A percentile compares a stretch with the other conserved stretches of the same genome.
Conservation (phyloP, 768 basidiomycete species). For the Termitomyces sp. region DNA sequence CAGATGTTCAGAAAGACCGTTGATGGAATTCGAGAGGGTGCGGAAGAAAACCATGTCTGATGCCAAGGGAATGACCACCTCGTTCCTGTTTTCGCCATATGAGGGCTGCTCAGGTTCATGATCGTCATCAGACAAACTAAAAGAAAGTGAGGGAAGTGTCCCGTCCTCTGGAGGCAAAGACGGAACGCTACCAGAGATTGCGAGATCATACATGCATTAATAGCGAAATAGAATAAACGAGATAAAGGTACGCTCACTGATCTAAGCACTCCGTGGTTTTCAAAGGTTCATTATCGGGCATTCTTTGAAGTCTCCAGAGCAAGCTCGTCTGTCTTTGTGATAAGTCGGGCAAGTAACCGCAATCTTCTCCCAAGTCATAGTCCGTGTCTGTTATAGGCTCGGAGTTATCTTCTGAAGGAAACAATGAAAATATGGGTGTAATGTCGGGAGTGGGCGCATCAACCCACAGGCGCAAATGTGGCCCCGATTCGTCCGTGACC, state of each 20-base stretch:
- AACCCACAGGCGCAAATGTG: conserved; percentile 51
- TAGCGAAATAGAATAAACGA: background rate
- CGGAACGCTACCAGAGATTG: background rate
- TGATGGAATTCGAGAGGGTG: conserved; percentile 56
- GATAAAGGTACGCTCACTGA: conserved; percentile 2
- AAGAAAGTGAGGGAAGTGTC: background rate
- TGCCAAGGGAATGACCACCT: conserved; percentile 74
- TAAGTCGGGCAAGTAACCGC: background rate
- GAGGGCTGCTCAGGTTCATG: background rate
- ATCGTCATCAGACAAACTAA: background rate
- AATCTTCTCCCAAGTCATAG: conserved; percentile 10
- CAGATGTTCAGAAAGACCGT: conserved; percentile 48
- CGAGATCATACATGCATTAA: background rate
- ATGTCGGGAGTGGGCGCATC: conserved; percentile 13
- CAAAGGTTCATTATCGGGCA: background rate
- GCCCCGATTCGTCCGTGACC: conserved; percentile 41
- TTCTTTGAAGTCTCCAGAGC: conserved; percentile 19
- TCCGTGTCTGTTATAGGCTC: conserved; percentile 1
- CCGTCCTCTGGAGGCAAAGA: background rate
- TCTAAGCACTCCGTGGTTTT: conserved; percentile 3
- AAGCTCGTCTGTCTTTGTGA: conserved; percentile 12
- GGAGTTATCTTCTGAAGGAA: conserved; percentile 5
- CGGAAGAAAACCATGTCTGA: conserved; percentile 80
- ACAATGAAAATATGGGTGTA: conserved; percentile 5
- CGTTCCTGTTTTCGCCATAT: conserved; percentile 16